Evolutionary conservation across 305 asterid species (phyloP).

Genomic region (Euphrasia arctica): DNA sequence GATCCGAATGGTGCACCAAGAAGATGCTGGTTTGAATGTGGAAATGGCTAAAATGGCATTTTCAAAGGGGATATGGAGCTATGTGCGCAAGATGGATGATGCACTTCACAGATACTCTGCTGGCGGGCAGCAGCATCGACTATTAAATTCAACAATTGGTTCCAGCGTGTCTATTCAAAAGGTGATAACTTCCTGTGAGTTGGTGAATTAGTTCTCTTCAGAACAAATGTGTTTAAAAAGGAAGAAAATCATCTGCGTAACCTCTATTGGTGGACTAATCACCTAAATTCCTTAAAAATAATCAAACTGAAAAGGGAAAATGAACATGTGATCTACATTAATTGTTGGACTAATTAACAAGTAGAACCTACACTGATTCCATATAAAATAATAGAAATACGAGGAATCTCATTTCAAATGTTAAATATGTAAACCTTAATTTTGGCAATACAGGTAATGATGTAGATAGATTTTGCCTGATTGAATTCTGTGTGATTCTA

Average conservation of each 20-base stretch:
- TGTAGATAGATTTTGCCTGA: background rate
- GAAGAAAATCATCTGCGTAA: background rate
- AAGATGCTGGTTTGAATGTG: slow-evolving; percentile 84
- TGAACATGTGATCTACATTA: background rate
- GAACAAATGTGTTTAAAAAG: background rate
- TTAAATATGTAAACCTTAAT: background rate
- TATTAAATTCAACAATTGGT: slow-evolving; percentile 29
- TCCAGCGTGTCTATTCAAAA: slow-evolving; percentile 45
- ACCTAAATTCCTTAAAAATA: background rate
- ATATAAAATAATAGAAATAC: background rate
- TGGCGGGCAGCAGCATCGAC: slow-evolving; percentile 30
- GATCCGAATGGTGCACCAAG: slow-evolving; percentile 92
- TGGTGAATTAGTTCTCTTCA: slow-evolving; percentile 8
- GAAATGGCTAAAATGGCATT: slow-evolving; percentile 85
- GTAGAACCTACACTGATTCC: background rate
- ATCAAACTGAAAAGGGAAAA: background rate
- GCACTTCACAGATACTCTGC: slow-evolving; percentile 66
- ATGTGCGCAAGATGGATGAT: slow-evolving; percentile 71
- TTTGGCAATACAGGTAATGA: background rate
- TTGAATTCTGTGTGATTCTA: background rate
- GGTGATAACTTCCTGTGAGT: slow-evolving; percentile 32
- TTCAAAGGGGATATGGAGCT: slow-evolving; percentile 86
- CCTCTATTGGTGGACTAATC: background rate
- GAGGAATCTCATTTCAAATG: slow-evolving; percentile 9
- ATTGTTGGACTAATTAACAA: background rate